Evolutionary conservation across 163 green algal species (phyloP), one percentile per base, ranked within the genome.

Genomic region (Chlamydomonas reinhardtii): DNA sequence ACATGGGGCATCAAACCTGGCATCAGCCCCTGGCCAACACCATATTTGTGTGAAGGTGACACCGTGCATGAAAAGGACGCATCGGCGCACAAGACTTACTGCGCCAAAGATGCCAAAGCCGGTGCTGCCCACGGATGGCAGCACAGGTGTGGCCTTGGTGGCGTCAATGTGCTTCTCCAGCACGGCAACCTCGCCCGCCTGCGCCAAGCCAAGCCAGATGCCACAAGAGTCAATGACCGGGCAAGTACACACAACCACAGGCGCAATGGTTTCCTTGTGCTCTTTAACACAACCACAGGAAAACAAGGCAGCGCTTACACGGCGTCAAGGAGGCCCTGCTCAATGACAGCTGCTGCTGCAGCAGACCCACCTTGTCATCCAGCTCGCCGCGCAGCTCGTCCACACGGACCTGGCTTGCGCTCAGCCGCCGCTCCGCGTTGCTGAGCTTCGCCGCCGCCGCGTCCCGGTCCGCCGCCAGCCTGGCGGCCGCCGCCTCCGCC

Each of bases 111-210:
- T 52, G 17, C 74, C 74, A 17, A 81, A 66, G 29, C 52, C 54
- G 48, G 48, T 56, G 74, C n/a, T 70, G 24, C 25, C 20, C 15
- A 32, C 52, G 32, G 74, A 24, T 56, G 74, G n/a, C 15, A 24
- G 20, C n/a, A 32, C 52, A 20, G 52, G 54, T 16, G 43, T 71
- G 15, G 35, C 32, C 19, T 24, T 64, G 32, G 68, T 16, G 73
- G 29, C 54, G 52, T 71, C 24, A 5, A 68, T 56, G 52, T 81
- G 74, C 59, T 82, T 56, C 56, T 73, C n/a, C 74, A 82, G 59
- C 62, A 17, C 15, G 0, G 74, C 34, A 29, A 82, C 54, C 32
- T 72, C 74, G 15, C 9, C 59, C 8, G 74, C 31, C 74, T 82
- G 59, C 16, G 34, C 20, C 56, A 11, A 17, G 9, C 48, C 6